These are phyloP conservation scores for Chaetomium strumarium DNA, from an alignment of 2,329 filamentous ascomycete genomes.

Conservation along the genomic window DNA sequence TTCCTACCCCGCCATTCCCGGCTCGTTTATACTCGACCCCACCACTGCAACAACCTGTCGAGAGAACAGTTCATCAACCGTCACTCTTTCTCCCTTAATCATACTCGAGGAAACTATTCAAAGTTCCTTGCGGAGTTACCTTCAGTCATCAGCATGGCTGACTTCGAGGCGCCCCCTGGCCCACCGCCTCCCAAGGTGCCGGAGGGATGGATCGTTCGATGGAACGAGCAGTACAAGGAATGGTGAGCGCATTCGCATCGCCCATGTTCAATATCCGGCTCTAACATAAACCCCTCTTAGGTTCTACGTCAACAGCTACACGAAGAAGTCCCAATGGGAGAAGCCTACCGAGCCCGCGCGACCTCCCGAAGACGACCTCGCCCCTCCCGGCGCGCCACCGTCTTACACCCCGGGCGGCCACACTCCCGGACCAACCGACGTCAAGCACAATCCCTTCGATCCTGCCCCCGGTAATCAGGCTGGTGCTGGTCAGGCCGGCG, in stretches of 20 bases:
- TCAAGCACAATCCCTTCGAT: conserved; percentile 47
- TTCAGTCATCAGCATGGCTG: conserved; percentile 38
- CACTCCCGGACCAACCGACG: conserved; percentile 43
- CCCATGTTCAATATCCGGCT: neutral
- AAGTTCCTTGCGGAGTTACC: neutral
- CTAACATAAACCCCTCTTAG: conserved; percentile 35
- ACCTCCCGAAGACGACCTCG: conserved; percentile 33
- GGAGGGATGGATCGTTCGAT: conserved; percentile 79
- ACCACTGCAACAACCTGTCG: neutral
- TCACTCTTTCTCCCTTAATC: neutral
- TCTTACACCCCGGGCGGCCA: conserved; percentile 52
- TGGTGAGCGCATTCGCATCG: conserved; percentile 40
- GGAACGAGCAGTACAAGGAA: conserved; percentile 83
- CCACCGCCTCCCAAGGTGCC: conserved; percentile 58
- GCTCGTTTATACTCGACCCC: neutral
- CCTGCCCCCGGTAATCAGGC: conserved; percentile 25
- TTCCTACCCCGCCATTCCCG: conserved; percentile 9
- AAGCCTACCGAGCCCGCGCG: conserved; percentile 64
- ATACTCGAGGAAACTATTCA: neutral
- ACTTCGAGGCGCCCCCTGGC: conserved; percentile 48
- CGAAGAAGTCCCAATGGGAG: conserved; percentile 88
- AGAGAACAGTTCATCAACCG: too few species aligned
- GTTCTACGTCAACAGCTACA: conserved; percentile 88
- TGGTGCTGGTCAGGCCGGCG: conserved; percentile 28
- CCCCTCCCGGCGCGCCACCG: conserved; percentile 55